Evolutionary conservation across 306 rosid genomes (phyloP), one percentile per base, ranked within the genome.

Genomic region (Biancaea sappan): DNA sequence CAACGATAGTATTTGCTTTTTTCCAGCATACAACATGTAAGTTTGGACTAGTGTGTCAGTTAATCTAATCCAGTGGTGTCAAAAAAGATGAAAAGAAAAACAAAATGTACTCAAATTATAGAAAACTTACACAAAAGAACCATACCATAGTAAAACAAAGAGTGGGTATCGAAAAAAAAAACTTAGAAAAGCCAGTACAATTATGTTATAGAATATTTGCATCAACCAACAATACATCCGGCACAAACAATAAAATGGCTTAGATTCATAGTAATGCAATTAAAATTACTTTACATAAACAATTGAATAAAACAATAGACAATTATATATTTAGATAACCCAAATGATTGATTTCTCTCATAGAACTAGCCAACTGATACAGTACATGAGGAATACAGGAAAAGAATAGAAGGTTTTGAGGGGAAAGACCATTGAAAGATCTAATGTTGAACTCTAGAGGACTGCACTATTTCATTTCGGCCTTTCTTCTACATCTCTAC

Each of bases 381-480:
- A n/a, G n/a, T 52, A 91, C 98, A 97, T 79, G 89, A 83, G 50
- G 80, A 87, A 43, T 60, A 66, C 31, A 10, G 40, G 78, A 82
- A 62, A 82, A 69, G 69, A 63, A 63, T 52, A 63, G 86, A 65
- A 69, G 14, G 85, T 83, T 43, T 54, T 72, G 74, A 78, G 91
- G 91, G 34, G 87, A 75, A 9, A 91, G 91, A 28, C 97, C 98
- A 0, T 82, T 59, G 89, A 85, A 88, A 38, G 90, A 84, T 40
- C 83, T 78, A 9, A 86, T n/a, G n/a, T n/a, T n/a, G n/a, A n/a
- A n/a, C n/a, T n/a, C n/a, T n/a, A n/a, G n/a, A n/a, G n/a, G n/a
- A n/a, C n/a, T n/a, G n/a, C n/a, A n/a, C n/a, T n/a, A n/a, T n/a
- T n/a, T n/a, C n/a, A n/a, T n/a, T n/a, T n/a, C n/a, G n/a, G n/a